Percentiles rank a stretch among this genome's conserved stretches.
These are phyloP conservation scores for Saccharomyces paradoxus DNA, from an alignment of 805 yeast species.

Conservation along the genomic window DNA sequence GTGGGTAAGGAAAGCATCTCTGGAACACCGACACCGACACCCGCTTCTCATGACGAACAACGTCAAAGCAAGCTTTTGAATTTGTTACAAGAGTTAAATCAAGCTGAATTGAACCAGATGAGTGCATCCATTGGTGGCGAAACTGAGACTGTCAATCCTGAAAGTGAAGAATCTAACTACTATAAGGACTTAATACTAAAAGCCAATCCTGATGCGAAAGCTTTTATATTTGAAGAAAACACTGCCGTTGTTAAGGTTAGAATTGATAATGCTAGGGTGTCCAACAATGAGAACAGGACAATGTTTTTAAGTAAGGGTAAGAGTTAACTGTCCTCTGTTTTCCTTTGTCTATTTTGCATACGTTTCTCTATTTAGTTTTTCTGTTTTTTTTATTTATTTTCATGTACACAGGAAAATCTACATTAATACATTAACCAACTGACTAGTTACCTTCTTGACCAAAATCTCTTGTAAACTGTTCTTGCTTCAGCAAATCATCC, in stretches of 20 bases:
- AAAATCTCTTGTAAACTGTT: constrained; percentile 84
- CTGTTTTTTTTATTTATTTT: not conserved
- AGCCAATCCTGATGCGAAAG: constrained; percentile 60
- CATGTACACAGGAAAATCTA: not conserved
- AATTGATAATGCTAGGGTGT: constrained; percentile 63
- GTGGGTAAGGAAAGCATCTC: constrained; percentile 25
- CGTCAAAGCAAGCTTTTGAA: constrained; percentile 42
- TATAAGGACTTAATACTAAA: constrained; percentile 55
- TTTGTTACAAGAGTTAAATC: constrained; percentile 68
- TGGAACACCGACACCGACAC: constrained; percentile 25
- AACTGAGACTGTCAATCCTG: constrained; percentile 46
- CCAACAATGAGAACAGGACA: constrained; percentile 64
- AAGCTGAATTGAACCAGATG: constrained; percentile 66
- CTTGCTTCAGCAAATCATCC: constrained; percentile 72
- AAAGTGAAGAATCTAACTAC: constrained; percentile 44
- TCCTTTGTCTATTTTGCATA: constrained; percentile 2
- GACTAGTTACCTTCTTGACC: constrained; percentile 88
- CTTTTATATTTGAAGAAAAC: constrained; percentile 57
- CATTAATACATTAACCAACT: not conserved
- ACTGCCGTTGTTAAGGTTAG: constrained; percentile 59
- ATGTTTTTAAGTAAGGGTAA: constrained; percentile 22
- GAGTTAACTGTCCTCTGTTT: not conserved
- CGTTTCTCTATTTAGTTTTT: constrained; percentile 3
- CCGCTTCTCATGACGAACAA: constrained; percentile 18
- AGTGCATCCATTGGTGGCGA: constrained; percentile 76